These are phyloP conservation scores for Monoraphidium neglectum DNA, from an alignment of 139 green algal species.

Conservation along the genomic window DNA sequence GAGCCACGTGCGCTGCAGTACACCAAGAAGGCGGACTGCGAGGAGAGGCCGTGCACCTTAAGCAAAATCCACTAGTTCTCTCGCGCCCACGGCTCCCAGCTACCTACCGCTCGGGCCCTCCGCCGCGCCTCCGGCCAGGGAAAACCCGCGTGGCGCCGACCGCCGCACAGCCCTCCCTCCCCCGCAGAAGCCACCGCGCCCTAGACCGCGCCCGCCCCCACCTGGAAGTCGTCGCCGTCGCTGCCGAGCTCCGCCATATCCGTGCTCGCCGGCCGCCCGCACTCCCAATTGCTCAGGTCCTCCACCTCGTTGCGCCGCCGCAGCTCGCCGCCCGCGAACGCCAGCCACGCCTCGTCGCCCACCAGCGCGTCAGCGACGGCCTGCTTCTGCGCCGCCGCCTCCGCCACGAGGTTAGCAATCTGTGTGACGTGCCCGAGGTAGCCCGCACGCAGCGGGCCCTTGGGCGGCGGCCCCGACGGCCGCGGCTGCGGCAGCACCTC, in stretches of 20 bases:
- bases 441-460: conserved; percentile 61
- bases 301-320: conserved; percentile 42
- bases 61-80: too few relatives aligned
- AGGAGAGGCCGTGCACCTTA: too few relatives aligned
- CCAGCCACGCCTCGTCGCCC: conserved; percentile 43
- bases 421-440: conserved; percentile 84
- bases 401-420: conserved; percentile 55
- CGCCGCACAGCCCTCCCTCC: neutral
- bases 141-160: too few relatives aligned
- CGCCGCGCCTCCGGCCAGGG: too few relatives aligned
- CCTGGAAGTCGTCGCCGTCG: conserved; percentile 1
- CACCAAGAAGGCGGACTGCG: too few relatives aligned
- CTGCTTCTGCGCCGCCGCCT: neutral
- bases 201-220: neutral
- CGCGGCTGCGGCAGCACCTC: conserved; percentile 39
- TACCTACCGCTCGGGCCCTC: too few relatives aligned
- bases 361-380: conserved; percentile 37
- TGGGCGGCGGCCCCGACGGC: conserved; percentile 22
- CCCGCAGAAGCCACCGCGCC: too few relatives aligned
- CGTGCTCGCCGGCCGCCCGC: conserved; percentile 45
- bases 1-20: too few relatives aligned
- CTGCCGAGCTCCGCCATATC: conserved; percentile 22
- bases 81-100: too few relatives aligned
- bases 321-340: conserved; percentile 40
- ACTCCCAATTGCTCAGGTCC: conserved; percentile 58